phyloP scores from a whole-genome alignment of 2,329 filamentous ascomycete species.

The Fusarium virguliforme region DNA sequence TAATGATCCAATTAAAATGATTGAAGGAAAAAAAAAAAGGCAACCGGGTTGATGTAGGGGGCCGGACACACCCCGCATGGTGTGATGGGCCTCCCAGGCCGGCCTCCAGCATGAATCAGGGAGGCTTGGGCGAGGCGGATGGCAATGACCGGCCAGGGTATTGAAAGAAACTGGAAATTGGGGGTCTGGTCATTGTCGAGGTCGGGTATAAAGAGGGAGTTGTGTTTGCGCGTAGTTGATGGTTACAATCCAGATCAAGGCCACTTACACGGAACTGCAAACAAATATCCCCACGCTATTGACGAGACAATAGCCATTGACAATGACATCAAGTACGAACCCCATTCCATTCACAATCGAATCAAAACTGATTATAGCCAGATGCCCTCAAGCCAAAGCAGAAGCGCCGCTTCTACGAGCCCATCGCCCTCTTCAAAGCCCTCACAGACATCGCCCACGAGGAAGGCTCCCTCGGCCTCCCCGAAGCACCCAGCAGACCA shows the following conservation, averaged over 20 bases:
- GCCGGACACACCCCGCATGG: conserved; percentile 32
- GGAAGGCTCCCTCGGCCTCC: conserved; percentile 10
- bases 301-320: background rate
- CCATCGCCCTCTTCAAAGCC: conserved; percentile 49
- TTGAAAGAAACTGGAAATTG: background rate
- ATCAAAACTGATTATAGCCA: fast-evolving
- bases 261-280: background rate
- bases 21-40: background rate
- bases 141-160: background rate
- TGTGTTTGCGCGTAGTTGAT: background rate
- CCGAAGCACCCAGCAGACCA: conserved; percentile 3
- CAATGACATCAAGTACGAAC: conserved; percentile 25
- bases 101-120: conserved; percentile 35
- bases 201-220: background rate
- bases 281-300: background rate
- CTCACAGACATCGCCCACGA: conserved; percentile 42
- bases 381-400: conserved; percentile 33
- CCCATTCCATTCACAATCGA: fast-evolving
- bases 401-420: conserved; percentile 52
- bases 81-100: conserved; percentile 46
- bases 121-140: conserved; percentile 34
- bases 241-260: background rate
- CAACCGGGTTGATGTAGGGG: conserved; percentile 16
- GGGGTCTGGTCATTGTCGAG: background rate
- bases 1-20: conserved; percentile 8